Base-by-base conservation (phyloP, 768 basidiomycete genomes). In the Grammothele lineata region DNA sequence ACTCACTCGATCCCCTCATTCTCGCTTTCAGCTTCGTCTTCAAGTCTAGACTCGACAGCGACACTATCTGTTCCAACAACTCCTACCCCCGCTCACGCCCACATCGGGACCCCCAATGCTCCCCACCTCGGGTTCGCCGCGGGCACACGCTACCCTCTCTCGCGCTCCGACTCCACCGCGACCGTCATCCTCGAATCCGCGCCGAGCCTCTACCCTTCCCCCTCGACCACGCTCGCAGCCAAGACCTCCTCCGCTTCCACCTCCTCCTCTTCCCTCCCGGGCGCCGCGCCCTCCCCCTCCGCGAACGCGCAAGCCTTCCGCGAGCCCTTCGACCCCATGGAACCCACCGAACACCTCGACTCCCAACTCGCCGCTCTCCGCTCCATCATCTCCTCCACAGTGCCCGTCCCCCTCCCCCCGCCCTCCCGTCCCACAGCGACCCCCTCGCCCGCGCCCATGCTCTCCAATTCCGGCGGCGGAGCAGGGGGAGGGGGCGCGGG, bases 291-390 rank as follows among this genome's bases (percentile, higher is more conserved):
- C 32, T 4, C 37, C 7, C 11, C 12, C 37, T n/a, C 25, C 36
- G 17, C n/a, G 15, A 22, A 11, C 44, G n/a, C 23, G 10, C 12
- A n/a, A 3, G 17, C 51, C 1, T 41, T 47, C 37, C 46, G 47
- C 37, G 51, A 53, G 26, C 51, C 51, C 5, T 53, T 53, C 46
- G 51, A 53, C 38, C 51, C 51, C 2, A 53, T 53, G 51, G 42
- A 53, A 37, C 51, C 51, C 9, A 53, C 51, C 4, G 46, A 53
- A 12, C 51, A 53, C 46, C 43, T 53, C n/a, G 51, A 53, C 40
- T 53, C 51, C 9, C 51, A 48, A 30, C 51, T 53, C n/a, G 51
- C 51, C 15, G 51, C 46, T 10, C 46, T 53, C 5, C 51, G 51
- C 1, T 48, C 51, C 5, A 53, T 53, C 30, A 47, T 53, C 26